These are phyloP conservation scores for Xylariales sp. DNA, from an alignment of 2,329 filamentous ascomycete species.

Conservation along the genomic window DNA sequence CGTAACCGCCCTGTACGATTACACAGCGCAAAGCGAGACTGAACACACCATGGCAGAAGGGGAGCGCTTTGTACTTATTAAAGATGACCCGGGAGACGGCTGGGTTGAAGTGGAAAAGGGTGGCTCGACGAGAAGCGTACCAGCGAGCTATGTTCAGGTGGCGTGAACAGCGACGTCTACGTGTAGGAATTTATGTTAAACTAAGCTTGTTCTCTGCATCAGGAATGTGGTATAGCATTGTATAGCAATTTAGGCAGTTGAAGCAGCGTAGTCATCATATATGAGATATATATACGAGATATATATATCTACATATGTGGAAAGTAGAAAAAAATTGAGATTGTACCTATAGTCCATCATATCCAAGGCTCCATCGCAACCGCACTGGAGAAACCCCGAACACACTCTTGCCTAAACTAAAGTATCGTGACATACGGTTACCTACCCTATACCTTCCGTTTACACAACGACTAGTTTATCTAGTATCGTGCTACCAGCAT, in stretches of 20 bases:
- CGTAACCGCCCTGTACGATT: constrained; percentile 93
- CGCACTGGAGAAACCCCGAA: background rate
- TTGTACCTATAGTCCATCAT: constrained; percentile 10
- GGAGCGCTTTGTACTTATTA: constrained; percentile 90
- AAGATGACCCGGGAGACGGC: constrained; percentile 88
- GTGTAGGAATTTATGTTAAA: constrained; percentile 19
- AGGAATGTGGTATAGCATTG: constrained; percentile 30
- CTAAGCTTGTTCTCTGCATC: constrained; percentile 18
- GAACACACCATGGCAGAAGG: constrained; percentile 94
- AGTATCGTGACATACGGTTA: background rate
- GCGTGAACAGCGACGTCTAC: constrained; percentile 27
- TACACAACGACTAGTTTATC: background rate
- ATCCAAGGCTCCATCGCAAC: background rate
- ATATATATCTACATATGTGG: constrained; percentile 6
- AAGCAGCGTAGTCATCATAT: constrained; percentile 20
- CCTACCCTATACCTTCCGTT: background rate
- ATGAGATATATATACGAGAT: background rate
- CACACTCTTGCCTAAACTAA: background rate
- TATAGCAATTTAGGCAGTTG: constrained; percentile 29
- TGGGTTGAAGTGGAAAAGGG: constrained; percentile 98
- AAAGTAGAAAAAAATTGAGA: constrained; percentile 28
- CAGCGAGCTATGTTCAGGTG: constrained; percentile 90
- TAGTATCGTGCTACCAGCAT: constrained; percentile 4
- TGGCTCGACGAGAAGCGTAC: constrained; percentile 86
- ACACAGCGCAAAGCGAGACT: constrained; percentile 83